Conservation (phyloP, 169 alveolate genomes). For the Plasmodium berghei region DNA sequence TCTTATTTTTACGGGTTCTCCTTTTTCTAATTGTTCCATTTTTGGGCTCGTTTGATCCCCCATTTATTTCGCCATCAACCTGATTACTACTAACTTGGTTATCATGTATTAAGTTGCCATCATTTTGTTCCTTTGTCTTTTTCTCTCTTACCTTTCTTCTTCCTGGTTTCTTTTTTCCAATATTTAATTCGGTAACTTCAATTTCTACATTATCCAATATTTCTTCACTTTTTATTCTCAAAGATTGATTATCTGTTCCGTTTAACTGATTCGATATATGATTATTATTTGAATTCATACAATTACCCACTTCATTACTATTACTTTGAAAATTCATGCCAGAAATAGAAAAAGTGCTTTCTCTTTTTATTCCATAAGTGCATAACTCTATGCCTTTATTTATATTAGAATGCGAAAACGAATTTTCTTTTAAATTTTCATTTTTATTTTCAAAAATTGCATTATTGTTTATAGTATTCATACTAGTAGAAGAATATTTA, state of each 20-base stretch:
- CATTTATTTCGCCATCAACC: neutral
- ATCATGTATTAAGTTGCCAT: constrained; percentile 29
- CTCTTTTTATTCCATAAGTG: constrained; percentile 7
- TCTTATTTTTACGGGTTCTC: constrained; percentile 18
- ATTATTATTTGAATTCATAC: neutral
- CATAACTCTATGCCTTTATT: neutral
- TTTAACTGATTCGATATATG: neutral
- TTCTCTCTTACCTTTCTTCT: constrained; percentile 40
- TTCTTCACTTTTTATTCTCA: neutral
- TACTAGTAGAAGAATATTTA: neutral
- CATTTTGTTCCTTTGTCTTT: constrained; percentile 32
- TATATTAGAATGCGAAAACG: neutral
- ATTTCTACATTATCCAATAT: neutral
- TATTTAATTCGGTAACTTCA: neutral
- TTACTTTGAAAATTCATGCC: neutral
- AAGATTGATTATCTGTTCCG: neutral
- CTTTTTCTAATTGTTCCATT: neutral
- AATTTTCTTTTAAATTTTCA: neutral
- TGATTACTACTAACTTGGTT: constrained; percentile 6
- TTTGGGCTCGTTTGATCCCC: constrained; percentile 4
- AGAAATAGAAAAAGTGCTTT: neutral
- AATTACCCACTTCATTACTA: neutral
- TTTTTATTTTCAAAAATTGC: constrained; percentile 1
- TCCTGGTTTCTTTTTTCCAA: constrained; percentile 5
- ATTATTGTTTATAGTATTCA: neutral